Base-by-base conservation (phyloP, 805 yeast genomes). In the Teunomyces pallodes region DNA sequence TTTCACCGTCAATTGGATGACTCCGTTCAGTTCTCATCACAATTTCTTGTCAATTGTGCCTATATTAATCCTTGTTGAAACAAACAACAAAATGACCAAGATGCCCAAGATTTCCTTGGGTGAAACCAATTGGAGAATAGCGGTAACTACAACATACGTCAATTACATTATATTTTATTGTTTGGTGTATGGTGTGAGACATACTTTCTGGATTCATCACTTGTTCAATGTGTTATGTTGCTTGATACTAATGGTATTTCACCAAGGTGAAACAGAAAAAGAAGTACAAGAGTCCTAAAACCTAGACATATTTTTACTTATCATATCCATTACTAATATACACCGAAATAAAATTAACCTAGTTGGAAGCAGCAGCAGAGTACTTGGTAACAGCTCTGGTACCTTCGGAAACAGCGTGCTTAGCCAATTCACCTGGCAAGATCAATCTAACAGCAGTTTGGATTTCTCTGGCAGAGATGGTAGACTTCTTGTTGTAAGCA, bases 341-440 rank as follows among this genome's bases (percentile, higher is more conserved):
- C 57, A 54, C 54, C 47, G 49, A 46, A 43, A 39, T 32, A 40
- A 45, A 49, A 46, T 29, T 14, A 33, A 43, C 52, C 55, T 69
- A 70, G 55, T 64, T 64, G 50, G 75, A 62, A 57, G 76, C 79
- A 67, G 96, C 86, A 65, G 96, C 86, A 65, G 96, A 86, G 83
- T 89, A 90, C 81, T 90, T 90, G 75, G 96, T 88, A 65, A 90
- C 96, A 73, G 97, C 96, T 84, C 96, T 88, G 62, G 96, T 90
- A 82, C 97, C 97, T 80, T 91, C 98, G 65, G 96, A 87, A 65
- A 90, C 96, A 67, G 97, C 97, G 79, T 91, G 97, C 83, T 90
- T 90, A 62, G 97, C 96, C 72, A 91, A 83, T 81, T 91, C 97
- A 84, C 97, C 97, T 62, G 98, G 98, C 65, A 91, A 85, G 76